Base-by-base conservation (phyloP, 352 stramenopile species). In the Phytopythium aichiense region DNA sequence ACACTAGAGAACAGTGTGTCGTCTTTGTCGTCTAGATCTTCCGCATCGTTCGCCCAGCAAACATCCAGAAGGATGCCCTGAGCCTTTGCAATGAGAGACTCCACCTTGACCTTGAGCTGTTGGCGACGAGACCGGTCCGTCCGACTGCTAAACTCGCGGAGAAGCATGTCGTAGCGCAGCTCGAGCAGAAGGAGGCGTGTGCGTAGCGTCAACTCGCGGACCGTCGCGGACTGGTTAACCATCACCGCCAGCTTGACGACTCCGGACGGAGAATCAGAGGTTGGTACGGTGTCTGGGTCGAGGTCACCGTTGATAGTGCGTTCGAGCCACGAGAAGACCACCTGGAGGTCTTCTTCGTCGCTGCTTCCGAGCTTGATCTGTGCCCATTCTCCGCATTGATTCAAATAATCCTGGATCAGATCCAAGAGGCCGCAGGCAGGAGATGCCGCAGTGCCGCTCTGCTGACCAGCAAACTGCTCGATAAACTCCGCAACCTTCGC, bases 301-400 rank as follows among this genome's bases (percentile, higher is more conserved):
- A 83, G 53, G 0, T 74, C 66, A 37, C 73, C 69, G 16, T 68
- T 71, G 12, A 88, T 56, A 13, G 73, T 61, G 51, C 80, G 89
- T 58, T 91, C 77, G 6, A 82, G 62, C 81, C 81, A 91, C 12
- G 72, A 66, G 49, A 72, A 86, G 2, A 88, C 71, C 31, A 53
- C 54, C 33, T 87, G 66, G 22, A 88, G 69, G 1, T 74, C 68
- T 50, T 74, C 70, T 13, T 64, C 58, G 20, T 69, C 68, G 22
- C 31, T 45, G 25, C 45, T 61, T n/a, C 42, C 66, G 50, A 91
- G 63, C 40, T 69, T 65, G 18, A 72, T 58, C 8, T 87, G 58
- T 28, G 69, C 69, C 81, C 81, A 91, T 28, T 72, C 46, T 12
- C 81, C 81, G 22, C 77, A 89, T 55, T 89, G 79, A 45, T 91